phyloP scores from a whole-genome alignment of 352 stramenopile genomes.

The Globisporangium nagaii region DNA sequence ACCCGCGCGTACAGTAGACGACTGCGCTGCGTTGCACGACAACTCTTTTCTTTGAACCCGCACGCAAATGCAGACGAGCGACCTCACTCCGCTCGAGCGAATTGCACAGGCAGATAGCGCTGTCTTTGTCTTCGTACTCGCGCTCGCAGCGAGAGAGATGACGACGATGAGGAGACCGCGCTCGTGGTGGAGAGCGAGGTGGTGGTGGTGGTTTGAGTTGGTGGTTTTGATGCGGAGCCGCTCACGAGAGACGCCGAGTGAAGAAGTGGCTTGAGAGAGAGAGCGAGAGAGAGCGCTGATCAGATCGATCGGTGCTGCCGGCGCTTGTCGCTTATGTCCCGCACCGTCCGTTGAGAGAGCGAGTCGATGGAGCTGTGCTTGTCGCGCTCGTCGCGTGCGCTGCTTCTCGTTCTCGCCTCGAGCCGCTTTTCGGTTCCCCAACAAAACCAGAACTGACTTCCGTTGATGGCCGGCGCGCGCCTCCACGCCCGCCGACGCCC shows the following conservation, averaged over 20 bases:
- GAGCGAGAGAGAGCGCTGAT: background rate
- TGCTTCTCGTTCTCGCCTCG: constrained; percentile 4
- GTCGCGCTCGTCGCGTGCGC: constrained; percentile 1
- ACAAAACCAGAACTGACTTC: constrained; percentile 70
- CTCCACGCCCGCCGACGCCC: background rate
- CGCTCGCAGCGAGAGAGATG: background rate
- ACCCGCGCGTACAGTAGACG: background rate
- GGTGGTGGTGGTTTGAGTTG: constrained; percentile 3
- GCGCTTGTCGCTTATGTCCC: constrained; percentile 3
- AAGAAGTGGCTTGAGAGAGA: background rate
- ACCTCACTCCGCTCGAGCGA: no score
- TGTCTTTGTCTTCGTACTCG: background rate
- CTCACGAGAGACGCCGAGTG: background rate
- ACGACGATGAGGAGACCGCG: no score
- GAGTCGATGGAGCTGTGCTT: background rate
- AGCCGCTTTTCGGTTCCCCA: constrained; percentile 19
- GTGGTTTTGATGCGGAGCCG: constrained; percentile 6
- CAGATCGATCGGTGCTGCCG: no score
- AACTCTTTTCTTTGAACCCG: constrained; percentile 4
- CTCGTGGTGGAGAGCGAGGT: background rate
- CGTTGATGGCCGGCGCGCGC: constrained; percentile 4
- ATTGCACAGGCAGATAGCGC: no score
- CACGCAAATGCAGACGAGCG: background rate
- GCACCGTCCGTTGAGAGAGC: constrained; percentile 3
- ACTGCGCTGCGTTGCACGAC: background rate